Base-by-base conservation (phyloP, 176 grass and related monocot genomes). In the Canna indica region DNA sequence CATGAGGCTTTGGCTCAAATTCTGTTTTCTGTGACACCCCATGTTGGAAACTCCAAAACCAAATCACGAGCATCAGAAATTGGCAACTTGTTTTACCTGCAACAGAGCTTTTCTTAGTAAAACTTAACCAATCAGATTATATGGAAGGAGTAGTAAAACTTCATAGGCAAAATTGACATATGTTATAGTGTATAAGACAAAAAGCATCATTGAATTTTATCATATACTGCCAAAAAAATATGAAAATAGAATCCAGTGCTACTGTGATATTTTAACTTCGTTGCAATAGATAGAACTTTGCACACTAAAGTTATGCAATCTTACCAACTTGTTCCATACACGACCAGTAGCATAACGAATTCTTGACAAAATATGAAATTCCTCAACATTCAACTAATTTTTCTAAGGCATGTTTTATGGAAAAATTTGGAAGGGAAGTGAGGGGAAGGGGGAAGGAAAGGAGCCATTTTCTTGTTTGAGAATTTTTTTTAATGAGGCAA, bases 21-120 rank as follows among this genome's bases (percentile, higher is more conserved):
- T 80, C 65, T 15, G 81, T 78, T 83, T 90, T 83, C 62, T 85
- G 79, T 61, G 86, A 90, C 60, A 87, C 36, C 69, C 82, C 86
- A 54, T 77, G 73, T 57, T 85, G 81, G 36, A 72, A 78, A 38
- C 78, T 76, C 80, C 82, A 86, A 74, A 92, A 68, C 77, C 85
- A 97, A 80, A 92, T 66, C 4, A 47, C 70, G 50, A 85, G 67
- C 29, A 97, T 57, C 36, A 85, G 41, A 71, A 81, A 59, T 81
- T 81, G 73, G 44, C 25, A 9, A 38, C 31, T 20, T 27, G 13
- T 48, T 70, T 48, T 70, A 50, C 68, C 68, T 70, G 68, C 44
- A 50, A 24, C 1, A 48, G 0, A 34, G 7, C n/a, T 39, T 66
- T 24, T 62, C 59, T 62, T 31, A 62, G 30, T 32, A 62, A 18